Evolutionary conservation across 1,284 basidiomycete genomes (phyloP), one percentile per base, ranked within the genome.

Genomic region (Trametes hirsuta): DNA sequence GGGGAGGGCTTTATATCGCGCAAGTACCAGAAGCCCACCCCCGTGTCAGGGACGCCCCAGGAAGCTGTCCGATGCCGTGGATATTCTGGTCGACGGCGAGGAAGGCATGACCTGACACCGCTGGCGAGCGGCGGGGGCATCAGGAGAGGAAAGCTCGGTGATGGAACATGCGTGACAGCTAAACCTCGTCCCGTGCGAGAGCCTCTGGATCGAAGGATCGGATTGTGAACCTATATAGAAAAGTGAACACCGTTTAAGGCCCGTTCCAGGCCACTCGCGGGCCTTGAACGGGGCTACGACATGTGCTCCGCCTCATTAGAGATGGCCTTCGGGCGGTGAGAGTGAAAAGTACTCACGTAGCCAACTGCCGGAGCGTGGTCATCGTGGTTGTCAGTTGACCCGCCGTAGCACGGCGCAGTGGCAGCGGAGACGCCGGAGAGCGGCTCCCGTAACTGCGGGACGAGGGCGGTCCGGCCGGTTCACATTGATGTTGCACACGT

Each of bases 321-420:
- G 22, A 49, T 14, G 36, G 40, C 24, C 21, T 18, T 34, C 39
- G 49, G 47, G 44, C 30, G 3, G 12, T n/a, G 11, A 34, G 48
- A 24, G 47, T 9, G 22, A 30, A 30, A 4, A 24, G 54, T 21
- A 24, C 22, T 42, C 46, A 25, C 46, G 35, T 47, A 24, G 30
- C 53, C 47, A 47, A 34, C 30, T 30, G 25, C 34, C 30, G 18
- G 39, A 12, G 8, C 34, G 18, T 12, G 54, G 47, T 48, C 54
- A 55, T 55, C 25, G 45, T 36, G 14, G 54, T 49, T 21, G 54
- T 55, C 54, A 55, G 46, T 55, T 55, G 54, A 55, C 54, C 54
- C 42, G 30, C 8, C 25, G 30, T 8, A 30, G 30, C 30, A 30
- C 36, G 36, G 53, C 45, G 49, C 49, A 34, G 14, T 22, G 22